Conservation (phyloP, 257 asterid species). For the Penstemon eatonii region DNA sequence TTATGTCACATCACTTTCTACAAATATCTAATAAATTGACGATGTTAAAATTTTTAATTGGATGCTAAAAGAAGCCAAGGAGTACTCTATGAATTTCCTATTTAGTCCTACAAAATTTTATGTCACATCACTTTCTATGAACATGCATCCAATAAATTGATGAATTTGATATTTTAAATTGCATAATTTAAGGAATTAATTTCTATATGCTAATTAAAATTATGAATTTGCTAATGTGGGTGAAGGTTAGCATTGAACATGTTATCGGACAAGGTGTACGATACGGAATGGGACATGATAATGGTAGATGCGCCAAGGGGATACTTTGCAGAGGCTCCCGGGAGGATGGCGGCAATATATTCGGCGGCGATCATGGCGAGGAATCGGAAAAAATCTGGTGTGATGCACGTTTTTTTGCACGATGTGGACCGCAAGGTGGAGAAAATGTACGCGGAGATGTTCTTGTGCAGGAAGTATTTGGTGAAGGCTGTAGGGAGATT, state of each 20-base stretch:
- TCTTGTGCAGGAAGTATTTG: conserved; percentile 63
- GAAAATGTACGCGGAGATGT: conserved; percentile 62
- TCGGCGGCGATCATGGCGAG: conserved; percentile 92
- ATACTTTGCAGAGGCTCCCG: conserved; percentile 74
- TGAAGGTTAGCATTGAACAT: conserved; percentile 60
- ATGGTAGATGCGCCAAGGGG: conserved; percentile 95
- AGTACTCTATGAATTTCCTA: no score
- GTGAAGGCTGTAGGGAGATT: conserved; percentile 59
- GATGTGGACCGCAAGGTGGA: conserved; percentile 84
- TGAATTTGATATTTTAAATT: neutral
- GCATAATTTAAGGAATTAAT: neutral
- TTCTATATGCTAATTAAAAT: neutral
- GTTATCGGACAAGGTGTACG: conserved; percentile 68
- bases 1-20: neutral
- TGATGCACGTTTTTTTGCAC: conserved; percentile 75
- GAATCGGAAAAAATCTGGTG: conserved; percentile 60
- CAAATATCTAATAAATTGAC: no score
- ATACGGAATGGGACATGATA: conserved; percentile 81
- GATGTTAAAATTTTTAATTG: neutral
- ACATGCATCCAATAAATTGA: no score
- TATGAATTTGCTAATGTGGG: neutral
- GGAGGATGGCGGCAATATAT: conserved; percentile 89
- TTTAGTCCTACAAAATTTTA: no score
- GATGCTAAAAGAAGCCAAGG: neutral
- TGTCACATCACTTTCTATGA: neutral